A percentile compares a stretch with the other conserved stretches of the same genome.
phyloP scores from a whole-genome alignment of 306 rosid genomes.

The Dryas octopetala region DNA sequence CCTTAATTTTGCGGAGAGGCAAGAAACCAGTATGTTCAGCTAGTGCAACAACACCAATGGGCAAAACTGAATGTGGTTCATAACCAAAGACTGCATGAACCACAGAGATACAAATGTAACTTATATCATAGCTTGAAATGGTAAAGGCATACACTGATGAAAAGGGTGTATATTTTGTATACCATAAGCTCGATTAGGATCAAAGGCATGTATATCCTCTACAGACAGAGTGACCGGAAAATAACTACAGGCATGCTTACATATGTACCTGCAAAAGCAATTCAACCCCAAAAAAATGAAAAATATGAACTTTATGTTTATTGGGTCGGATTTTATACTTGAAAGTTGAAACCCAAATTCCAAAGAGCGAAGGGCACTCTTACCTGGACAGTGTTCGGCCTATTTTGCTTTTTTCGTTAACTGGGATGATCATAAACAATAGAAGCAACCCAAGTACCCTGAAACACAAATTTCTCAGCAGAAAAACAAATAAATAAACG shows the following conservation, averaged over 20 bases:
- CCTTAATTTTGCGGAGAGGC: constrained; percentile 86
- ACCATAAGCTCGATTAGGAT: constrained; percentile 79
- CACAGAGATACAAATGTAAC: not conserved
- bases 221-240: constrained; percentile 78
- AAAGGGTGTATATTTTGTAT: not conserved
- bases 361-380: not conserved
- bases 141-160: not conserved
- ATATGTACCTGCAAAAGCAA: constrained; percentile 52
- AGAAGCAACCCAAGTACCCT: constrained; percentile 64
- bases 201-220: constrained; percentile 72
- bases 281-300: not conserved
- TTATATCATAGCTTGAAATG: not conserved
- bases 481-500: not conserved
- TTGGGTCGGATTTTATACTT: not conserved
- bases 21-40: constrained; percentile 83
- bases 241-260: constrained; percentile 64
- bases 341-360: not conserved
- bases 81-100: constrained; percentile 73
- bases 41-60: constrained; percentile 80
- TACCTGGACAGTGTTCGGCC: constrained; percentile 67
- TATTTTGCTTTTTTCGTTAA: constrained; percentile 48
- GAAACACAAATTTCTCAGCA: constrained; percentile 12
- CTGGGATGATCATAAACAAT: constrained; percentile 53
- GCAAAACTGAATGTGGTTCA: constrained; percentile 95
- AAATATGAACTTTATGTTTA: not conserved